These are phyloP conservation scores for Verticillium longisporum DNA, from an alignment of 2,329 filamentous ascomycete species.

Conservation along the genomic window DNA sequence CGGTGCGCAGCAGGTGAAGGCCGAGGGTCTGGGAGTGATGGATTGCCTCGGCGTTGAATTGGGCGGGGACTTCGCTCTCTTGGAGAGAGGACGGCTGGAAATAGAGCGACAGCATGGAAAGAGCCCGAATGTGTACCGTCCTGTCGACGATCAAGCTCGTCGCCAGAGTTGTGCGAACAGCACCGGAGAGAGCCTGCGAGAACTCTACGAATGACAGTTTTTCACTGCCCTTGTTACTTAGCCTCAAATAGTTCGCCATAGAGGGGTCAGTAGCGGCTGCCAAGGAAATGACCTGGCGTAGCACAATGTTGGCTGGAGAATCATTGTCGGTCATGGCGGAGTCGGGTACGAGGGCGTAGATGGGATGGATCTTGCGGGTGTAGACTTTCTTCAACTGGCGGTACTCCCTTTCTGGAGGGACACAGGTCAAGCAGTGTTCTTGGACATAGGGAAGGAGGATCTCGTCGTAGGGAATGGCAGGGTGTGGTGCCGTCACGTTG, in stretches of 20 bases:
- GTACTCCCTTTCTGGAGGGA: constrained; percentile 41
- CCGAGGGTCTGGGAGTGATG: constrained; percentile 52
- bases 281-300: constrained; percentile 48
- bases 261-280: constrained; percentile 44
- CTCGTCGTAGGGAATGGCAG: constrained; percentile 30
- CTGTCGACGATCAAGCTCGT: constrained; percentile 46
- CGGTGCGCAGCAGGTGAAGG: constrained; percentile 39
- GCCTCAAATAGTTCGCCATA: constrained; percentile 35
- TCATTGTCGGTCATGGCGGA: constrained; percentile 20
- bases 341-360: constrained; percentile 44
- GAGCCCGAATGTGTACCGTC: constrained; percentile 47
- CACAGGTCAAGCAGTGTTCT: constrained; percentile 37
- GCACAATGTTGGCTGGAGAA: constrained; percentile 31
- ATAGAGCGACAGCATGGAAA: constrained; percentile 49
- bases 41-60: constrained; percentile 45
- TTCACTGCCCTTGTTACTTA: constrained; percentile 28
- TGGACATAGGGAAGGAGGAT: constrained; percentile 34
- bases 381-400: constrained; percentile 37
- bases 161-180: constrained; percentile 42
- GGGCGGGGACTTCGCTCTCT: constrained; percentile 47
- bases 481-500: constrained; percentile 13
- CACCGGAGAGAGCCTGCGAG: constrained; percentile 38
- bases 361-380: constrained; percentile 45
- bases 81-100: constrained; percentile 47
- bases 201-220: constrained; percentile 39